A percentile compares a stretch with the other conserved stretches of the same genome.
These are phyloP conservation scores for Serendipita indica DNA, from an alignment of 768 basidiomycete genomes.

Conservation along the genomic window DNA sequence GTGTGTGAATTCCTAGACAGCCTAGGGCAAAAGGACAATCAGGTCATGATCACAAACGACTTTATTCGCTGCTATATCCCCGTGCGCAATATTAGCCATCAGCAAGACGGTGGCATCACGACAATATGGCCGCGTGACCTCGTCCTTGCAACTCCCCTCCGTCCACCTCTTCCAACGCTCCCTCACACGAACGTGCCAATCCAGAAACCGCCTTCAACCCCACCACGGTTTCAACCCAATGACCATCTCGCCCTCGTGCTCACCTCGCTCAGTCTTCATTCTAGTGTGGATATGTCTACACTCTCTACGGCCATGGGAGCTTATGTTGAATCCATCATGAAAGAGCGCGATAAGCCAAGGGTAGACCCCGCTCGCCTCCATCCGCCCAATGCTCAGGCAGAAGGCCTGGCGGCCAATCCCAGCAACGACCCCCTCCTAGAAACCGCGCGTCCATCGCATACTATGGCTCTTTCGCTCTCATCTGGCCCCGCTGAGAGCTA, in stretches of 20 bases:
- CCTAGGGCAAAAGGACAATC: not conserved
- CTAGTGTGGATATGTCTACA: not conserved
- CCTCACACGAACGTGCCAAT: not conserved
- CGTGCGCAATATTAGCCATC: not conserved
- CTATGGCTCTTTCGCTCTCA: too few relatives aligned
- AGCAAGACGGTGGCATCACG: slow-evolving; percentile 6
- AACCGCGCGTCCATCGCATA: too few relatives aligned
- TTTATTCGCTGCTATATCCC: slow-evolving; percentile 1
- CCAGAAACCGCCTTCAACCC: not conserved
- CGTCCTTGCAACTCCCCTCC: not conserved
- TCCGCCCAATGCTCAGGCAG: not conserved
- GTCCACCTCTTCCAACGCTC: not conserved
- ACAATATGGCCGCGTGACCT: slow-evolving; percentile 1
- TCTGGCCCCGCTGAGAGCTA: not conserved
- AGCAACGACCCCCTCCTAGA: not conserved
- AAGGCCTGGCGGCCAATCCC: not conserved
- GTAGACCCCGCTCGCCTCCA: not conserved
- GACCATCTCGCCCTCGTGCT: not conserved
- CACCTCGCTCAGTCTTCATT: not conserved
- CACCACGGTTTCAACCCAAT: not conserved
- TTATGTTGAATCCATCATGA: not conserved
- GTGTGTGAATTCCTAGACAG: slow-evolving; percentile 1
- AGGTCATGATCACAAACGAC: not conserved
- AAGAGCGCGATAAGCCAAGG: not conserved
- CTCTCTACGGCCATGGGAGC: not conserved